Evolutionary conservation across 2,329 filamentous ascomycete species (phyloP).

Genomic region (Macrophomina phaseolina): DNA sequence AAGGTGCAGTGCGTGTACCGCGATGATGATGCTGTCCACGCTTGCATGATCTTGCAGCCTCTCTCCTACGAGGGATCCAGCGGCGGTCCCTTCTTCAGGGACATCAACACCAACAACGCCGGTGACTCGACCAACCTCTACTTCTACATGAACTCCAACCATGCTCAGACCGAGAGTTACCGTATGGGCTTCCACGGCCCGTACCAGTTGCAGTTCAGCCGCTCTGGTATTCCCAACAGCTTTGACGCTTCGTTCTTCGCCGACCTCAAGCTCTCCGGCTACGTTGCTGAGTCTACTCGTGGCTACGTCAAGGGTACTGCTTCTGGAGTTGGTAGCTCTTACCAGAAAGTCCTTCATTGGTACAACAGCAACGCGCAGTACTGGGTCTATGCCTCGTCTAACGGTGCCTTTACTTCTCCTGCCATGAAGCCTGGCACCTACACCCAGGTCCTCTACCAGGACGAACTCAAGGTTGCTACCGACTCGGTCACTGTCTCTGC

Average conservation of each 20-base stretch:
- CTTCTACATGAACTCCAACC: constrained; percentile 66
- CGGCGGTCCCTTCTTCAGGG: constrained; percentile 68
- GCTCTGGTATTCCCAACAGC: constrained; percentile 59
- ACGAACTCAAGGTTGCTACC: constrained; percentile 57
- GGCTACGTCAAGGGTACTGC: constrained; percentile 67
- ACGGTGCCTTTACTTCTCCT: constrained; percentile 66
- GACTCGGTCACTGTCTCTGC: constrained; percentile 60
- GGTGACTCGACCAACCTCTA: constrained; percentile 64
- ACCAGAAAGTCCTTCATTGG: constrained; percentile 69
- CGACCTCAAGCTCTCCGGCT: constrained; percentile 63
- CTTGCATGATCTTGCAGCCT: constrained; percentile 63
- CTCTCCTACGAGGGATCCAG: constrained; percentile 65
- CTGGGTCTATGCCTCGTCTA: constrained; percentile 64
- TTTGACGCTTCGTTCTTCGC: constrained; percentile 65
- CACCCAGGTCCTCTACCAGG: constrained; percentile 70
- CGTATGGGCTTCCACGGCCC: constrained; percentile 70
- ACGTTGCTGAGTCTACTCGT: constrained; percentile 60
- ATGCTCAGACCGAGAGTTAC: constrained; percentile 64
- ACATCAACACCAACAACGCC: constrained; percentile 70
- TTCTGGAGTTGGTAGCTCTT: constrained; percentile 57
- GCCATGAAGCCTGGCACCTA: constrained; percentile 72
- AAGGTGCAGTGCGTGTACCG: constrained; percentile 67
- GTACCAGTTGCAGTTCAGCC: constrained; percentile 66
- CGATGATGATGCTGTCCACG: constrained; percentile 54
- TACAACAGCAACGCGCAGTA: constrained; percentile 61